phyloP scores from a whole-genome alignment of 208 protist species.

The Trypanosoma avium region DNA sequence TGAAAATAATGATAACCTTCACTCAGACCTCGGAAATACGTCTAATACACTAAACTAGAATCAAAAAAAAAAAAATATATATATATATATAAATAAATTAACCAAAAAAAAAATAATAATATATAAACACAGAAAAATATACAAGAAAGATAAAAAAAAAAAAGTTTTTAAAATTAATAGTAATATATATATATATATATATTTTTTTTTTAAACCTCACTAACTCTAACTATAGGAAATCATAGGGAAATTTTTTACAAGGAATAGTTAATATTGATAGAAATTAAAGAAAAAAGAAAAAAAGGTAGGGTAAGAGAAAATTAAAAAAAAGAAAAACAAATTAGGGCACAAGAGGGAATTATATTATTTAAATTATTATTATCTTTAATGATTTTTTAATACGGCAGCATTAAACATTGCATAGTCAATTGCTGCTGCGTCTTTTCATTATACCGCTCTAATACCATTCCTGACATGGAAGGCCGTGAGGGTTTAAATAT shows the following conservation, averaged over 20 bases:
- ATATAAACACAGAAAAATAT: not conserved
- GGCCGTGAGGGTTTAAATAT: not conserved
- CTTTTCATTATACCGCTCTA: conserved; percentile 5
- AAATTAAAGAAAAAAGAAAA: conserved; percentile 9
- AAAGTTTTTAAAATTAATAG: too few relatives aligned
- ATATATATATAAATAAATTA: not conserved
- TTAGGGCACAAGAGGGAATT: conserved; percentile 1
- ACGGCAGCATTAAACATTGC: conserved; percentile 7
- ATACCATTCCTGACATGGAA: conserved; percentile 7
- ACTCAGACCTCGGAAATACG: too few relatives aligned
- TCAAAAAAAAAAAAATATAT: conserved; percentile 4
- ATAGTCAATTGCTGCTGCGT: conserved; percentile 11
- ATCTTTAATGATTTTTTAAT: conserved; percentile 10
- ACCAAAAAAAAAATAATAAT: not conserved
- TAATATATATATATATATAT: too few relatives aligned
- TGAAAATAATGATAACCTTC: too few relatives aligned
- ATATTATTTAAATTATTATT: too few relatives aligned
- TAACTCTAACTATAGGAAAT: too few relatives aligned
- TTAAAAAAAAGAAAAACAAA: conserved; percentile 10
- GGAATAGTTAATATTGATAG: not conserved
- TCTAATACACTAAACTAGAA: not conserved
- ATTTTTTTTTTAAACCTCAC: too few relatives aligned
- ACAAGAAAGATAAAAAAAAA: conserved; percentile 19
- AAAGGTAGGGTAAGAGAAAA: conserved; percentile 17
- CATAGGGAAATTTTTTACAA: too few relatives aligned